Conservation (phyloP, 2,329 filamentous ascomycete genomes). For the Beauveria brongniartii region DNA sequence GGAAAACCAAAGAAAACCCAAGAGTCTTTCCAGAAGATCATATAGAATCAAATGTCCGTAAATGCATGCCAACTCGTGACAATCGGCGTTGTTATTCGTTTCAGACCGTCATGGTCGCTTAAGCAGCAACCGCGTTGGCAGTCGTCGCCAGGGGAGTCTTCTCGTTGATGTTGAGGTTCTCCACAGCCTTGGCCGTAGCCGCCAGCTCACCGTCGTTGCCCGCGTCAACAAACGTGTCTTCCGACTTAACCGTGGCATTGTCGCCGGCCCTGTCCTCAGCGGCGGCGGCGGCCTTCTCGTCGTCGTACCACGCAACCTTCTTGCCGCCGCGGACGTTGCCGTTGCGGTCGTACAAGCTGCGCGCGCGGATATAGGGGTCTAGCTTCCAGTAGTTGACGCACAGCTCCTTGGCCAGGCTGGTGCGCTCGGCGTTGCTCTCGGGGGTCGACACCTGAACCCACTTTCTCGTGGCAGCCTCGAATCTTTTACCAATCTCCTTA, state of each 20-base stretch:
- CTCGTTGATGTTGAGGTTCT: background rate
- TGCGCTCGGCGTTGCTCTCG: constrained; percentile 27
- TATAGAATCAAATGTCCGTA: background rate
- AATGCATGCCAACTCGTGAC: background rate
- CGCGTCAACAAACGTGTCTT: constrained; percentile 8
- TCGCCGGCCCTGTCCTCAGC: background rate
- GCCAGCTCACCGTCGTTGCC: background rate
- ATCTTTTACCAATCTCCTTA: constrained; percentile 42
- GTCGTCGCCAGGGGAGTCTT: constrained; percentile 1
- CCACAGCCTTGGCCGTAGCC: background rate
- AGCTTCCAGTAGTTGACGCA: constrained; percentile 60
- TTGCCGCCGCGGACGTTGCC: constrained; percentile 36
- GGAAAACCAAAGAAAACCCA: background rate
- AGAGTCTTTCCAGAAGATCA: constrained; percentile 1
- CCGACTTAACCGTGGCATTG: constrained; percentile 1
- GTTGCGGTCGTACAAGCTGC: constrained; percentile 54
- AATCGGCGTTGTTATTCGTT: background rate
- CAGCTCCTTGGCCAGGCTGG: constrained; percentile 41
- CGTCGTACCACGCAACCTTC: constrained; percentile 7
- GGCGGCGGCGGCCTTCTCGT: constrained; percentile 6
- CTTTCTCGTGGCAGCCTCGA: constrained; percentile 48
- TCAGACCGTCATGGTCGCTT: background rate
- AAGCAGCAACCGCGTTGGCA: constrained; percentile 11
- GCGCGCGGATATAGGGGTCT: constrained; percentile 58
- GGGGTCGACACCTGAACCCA: constrained; percentile 44